phyloP scores from a whole-genome alignment of 2,329 filamentous ascomycete species.

The Fusarium circinatum region DNA sequence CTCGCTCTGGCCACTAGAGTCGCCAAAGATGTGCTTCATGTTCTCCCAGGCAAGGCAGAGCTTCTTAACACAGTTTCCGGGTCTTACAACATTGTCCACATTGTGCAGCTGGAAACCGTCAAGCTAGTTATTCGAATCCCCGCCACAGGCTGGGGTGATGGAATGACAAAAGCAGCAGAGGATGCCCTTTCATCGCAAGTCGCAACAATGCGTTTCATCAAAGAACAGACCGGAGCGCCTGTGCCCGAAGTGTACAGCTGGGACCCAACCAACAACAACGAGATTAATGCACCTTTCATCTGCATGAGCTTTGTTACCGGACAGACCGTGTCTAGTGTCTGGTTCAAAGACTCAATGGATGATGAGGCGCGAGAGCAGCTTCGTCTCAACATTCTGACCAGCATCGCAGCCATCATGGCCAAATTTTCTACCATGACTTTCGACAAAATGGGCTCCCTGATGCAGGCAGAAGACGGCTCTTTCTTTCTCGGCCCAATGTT shows the following conservation, averaged over 20 bases:
- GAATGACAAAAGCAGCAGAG: constrained; percentile 21
- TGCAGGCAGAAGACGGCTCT: not conserved
- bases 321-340: not conserved
- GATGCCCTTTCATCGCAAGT: constrained; percentile 19
- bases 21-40: not conserved
- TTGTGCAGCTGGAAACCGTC: not conserved
- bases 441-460: not conserved
- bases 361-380: not conserved
- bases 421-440: not conserved
- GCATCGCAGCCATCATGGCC: not conserved
- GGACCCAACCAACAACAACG: constrained; percentile 1
- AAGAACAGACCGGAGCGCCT: not conserved
- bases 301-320: constrained; percentile 4
- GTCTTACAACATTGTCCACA: constrained; percentile 5
- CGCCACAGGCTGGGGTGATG: constrained; percentile 11
- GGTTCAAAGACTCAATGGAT: not conserved
- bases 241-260: not conserved
- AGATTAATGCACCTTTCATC: not conserved
- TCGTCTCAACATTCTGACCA: constrained; percentile 5
- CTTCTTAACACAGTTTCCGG: not conserved
- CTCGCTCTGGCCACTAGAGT: not conserved
- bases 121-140: constrained; percentile 23
- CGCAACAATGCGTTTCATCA: constrained; percentile 10
- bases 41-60: not conserved
- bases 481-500: not conserved